Evolutionary conservation across 768 basidiomycete species (phyloP), one percentile per base, ranked within the genome.

Genomic region (Boletus rufocinnamomeus): DNA sequence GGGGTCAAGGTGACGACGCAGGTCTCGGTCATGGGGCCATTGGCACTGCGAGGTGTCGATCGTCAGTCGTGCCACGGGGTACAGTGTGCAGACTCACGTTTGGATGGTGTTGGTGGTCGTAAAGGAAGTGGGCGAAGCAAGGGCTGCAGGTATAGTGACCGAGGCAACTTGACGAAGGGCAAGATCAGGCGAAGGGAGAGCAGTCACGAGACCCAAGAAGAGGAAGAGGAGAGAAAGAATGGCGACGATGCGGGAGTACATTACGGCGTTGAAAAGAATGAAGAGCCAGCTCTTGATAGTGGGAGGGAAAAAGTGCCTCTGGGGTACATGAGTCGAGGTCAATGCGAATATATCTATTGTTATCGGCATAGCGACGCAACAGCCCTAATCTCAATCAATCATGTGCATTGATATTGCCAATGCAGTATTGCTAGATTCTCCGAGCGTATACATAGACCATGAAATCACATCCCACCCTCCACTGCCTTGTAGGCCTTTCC

Each of bases 401-500:
- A 53, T 5, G 28, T 27, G 14, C 23, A 48, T 21, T 5, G 6
- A 3, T 4, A 4, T 40, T 41, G 40, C 8, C 40, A n/a, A 41
- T 41, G 21, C 23, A 43, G 4, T 14, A 30, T 21, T 50, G 47
- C 35, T 44, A 28, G 37, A 51, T 51, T 3, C 37, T 27, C 25
- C 8, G 1, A 16, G 19, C 14, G 14, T n/a, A 27, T 41, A 27
- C 9, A n/a, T 35, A 19, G n/a, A n/a, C 37, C 35, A 8, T 27
- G 30, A 40, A 16, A 40, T 66, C 67, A 72, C 51, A 88, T 84
- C 35, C 84, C 86, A 23, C 86, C 84, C 65, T 93, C 91, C 2
- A 98, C 85, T 10, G 82, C 79, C 75, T 95, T 95, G 81, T 98
- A 98, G 50, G 82, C 74, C 70, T 93, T 93, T 6, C 87, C 88